Conservation (phyloP, 2,329 filamentous ascomycete genomes). For the Trematosphaeria pertusa region DNA sequence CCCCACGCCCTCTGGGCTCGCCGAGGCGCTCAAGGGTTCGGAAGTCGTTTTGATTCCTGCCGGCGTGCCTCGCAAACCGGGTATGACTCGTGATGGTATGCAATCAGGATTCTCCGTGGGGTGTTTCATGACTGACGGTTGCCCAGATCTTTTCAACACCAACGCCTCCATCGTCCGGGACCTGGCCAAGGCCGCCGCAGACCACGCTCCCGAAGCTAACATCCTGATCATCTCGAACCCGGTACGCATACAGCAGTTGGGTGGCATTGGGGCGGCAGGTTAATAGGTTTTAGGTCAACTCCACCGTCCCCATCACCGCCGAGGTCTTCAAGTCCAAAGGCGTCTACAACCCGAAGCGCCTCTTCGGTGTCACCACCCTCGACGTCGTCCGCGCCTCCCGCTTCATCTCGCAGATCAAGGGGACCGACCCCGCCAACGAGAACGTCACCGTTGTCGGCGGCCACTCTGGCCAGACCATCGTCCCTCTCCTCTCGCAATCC, state of each 20-base stretch:
- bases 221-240: constrained; percentile 98
- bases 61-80: constrained; percentile 98
- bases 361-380: constrained; percentile 99
- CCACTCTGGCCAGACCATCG: constrained; percentile 98
- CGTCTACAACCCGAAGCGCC: constrained; percentile 98
- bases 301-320: constrained; percentile 94
- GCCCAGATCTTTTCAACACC: constrained; percentile 97
- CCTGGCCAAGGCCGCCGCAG: constrained; percentile 91
- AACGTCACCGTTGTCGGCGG: constrained; percentile 95
- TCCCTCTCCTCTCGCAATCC: constrained; percentile 95
- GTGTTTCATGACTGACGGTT: constrained; percentile 17
- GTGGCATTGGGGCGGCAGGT: background rate
- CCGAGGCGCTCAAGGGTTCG: constrained; percentile 79
- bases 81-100: constrained; percentile 95
- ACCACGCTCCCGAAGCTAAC: constrained; percentile 89
- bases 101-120: constrained; percentile 1
- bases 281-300: constrained; percentile 74
- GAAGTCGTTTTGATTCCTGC: constrained; percentile 98
- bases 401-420: constrained; percentile 96
- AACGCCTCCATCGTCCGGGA: constrained; percentile 99
- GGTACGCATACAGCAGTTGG: constrained; percentile 53
- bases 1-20: constrained; percentile 76
- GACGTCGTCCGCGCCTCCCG: constrained; percentile 97
- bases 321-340: constrained; percentile 95
- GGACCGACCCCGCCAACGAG: constrained; percentile 88